Evolutionary conservation across 2,329 filamentous ascomycete genomes (phyloP), one percentile per base, ranked within the genome.

Genomic region (Raffaelea arxii): DNA sequence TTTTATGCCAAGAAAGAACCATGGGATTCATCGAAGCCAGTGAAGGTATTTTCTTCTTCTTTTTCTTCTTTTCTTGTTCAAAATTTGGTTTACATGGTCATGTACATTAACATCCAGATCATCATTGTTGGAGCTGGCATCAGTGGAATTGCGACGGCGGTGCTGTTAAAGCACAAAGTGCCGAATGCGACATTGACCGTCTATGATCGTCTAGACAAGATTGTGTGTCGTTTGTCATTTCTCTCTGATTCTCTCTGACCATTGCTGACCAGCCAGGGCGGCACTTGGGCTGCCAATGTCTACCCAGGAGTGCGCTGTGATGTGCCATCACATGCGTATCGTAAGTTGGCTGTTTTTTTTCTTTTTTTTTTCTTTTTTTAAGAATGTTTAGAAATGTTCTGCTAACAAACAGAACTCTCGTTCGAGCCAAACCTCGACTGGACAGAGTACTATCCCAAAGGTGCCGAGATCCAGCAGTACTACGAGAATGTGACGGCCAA

Each of bases 111-210:
- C 27, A 9, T 9, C 9, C 16, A 49, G 47, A 46, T 44, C 16
- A 32, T 54, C 35, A 37, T 53, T 14, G 43, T 78, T 57, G 56
- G 74, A 73, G 56, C 71, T 65, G 52, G 77, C 69, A 51, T 77
- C 66, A 51, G 70, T 69, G 46, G 72, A 61, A 59, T 78, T 9
- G 43, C 48, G 2, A 51, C 51, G 6, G 46, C 51, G 12, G 47
- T 54, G 6, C 43, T 53, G 3, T 40, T 55, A 16, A 42, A 49
- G n/a, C 46, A 49, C 24, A 53, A 55, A 30, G 51, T 55, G 6
- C 51, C 47, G 0, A 51, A 49, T 22, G 23, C 51, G 4, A 32
- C 32, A 1, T 40, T 47, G 18, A 47, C 49, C 3, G 25, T 55
- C 4, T 53, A 44, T 35, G 53, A 55, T 4, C 27, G 27, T 30